Base-by-base conservation (phyloP, 345 rosid species). In the Brassica juncea region DNA sequence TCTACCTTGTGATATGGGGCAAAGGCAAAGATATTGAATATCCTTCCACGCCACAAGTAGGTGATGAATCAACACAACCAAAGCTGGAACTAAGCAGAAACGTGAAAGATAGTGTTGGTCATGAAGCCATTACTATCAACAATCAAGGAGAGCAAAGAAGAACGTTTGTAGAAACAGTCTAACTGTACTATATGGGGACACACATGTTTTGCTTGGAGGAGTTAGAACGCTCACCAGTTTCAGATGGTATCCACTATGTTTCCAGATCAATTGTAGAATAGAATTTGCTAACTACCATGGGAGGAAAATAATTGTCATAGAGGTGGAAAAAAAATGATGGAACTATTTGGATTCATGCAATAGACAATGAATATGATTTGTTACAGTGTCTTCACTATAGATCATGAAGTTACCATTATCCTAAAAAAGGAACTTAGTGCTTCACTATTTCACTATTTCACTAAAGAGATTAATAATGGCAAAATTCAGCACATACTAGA, bases 331-430 rank as follows among this genome's bases (percentile, higher is more conserved):
- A 70, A 0, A 44, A 8, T 47, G 7, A 30, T 70, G 47, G 31
- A 60, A 60, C 35, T 1, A 27, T 5, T 5, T 27, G 66, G 35
- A 61, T 61, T 61, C 35, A 54, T 54, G 59, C 9, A 54, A 15
- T 54, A 62, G 9, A 70, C 57, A 49, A 63, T 62, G 57, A 64
- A 63, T 63, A 77, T 77, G 35, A 54, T 54, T 21, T 58, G 4
- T 23, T 8, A 9, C 1, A 16, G 5, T 73, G 69, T 62, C 49
- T 42, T 42, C 10, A 6, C 67, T 37, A 11, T 14, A 66, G 19
- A 54, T 73, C 4, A 4, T 44, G 31, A 11, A 32, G 61, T 47
- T 61, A 15, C 19, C 44, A 31, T 27, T 73, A 9, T 72, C 31
- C 9, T 23, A 42, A 11, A 55, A 55, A 57, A 23, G 11, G 21